A percentile compares a stretch with the other conserved stretches of the same genome.
Evolutionary conservation across 305 asterid genomes (phyloP).

Genomic region (Fraxinus velutina): DNA sequence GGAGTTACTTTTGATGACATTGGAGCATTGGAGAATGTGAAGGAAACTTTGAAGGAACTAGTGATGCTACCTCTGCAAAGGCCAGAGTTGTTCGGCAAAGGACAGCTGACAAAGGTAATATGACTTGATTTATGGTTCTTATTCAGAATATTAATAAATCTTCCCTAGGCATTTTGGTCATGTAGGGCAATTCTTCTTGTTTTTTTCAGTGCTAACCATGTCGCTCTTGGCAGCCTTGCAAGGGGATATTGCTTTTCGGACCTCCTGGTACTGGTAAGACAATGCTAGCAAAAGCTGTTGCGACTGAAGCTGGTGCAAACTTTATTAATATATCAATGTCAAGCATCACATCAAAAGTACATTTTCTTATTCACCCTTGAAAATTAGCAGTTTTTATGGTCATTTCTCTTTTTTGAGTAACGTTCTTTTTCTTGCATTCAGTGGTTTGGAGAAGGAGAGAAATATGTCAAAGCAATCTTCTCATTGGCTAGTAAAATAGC

Average conservation of each 20-base stretch:
- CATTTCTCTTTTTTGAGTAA: not conserved
- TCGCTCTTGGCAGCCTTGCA: constrained; percentile 65
- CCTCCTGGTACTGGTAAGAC: constrained; percentile 97
- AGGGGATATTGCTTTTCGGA: constrained; percentile 91
- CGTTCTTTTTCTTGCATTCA: constrained; percentile 30
- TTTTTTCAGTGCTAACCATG: constrained; percentile 24
- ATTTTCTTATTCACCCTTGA: constrained; percentile 18
- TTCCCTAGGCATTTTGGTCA: not conserved
- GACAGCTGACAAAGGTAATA: constrained; percentile 40
- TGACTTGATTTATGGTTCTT: not conserved
- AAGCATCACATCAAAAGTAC: constrained; percentile 85
- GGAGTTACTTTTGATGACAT: constrained; percentile 90
- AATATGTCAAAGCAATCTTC: constrained; percentile 87
- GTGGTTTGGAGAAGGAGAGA: constrained; percentile 98
- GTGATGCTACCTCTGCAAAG: constrained; percentile 92
- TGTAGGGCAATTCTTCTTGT: not conserved
- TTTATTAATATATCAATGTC: constrained; percentile 89
- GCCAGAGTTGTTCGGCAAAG: constrained; percentile 85
- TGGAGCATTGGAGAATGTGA: constrained; percentile 84
- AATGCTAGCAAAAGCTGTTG: constrained; percentile 96
- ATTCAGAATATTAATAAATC: not conserved
- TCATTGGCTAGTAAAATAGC: constrained; percentile 87
- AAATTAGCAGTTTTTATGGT: not conserved
- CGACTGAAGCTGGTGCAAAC: constrained; percentile 94
- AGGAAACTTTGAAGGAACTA: constrained; percentile 84